Base-by-base conservation (phyloP, 331 rosid species). In the Acacia pycnantha region DNA sequence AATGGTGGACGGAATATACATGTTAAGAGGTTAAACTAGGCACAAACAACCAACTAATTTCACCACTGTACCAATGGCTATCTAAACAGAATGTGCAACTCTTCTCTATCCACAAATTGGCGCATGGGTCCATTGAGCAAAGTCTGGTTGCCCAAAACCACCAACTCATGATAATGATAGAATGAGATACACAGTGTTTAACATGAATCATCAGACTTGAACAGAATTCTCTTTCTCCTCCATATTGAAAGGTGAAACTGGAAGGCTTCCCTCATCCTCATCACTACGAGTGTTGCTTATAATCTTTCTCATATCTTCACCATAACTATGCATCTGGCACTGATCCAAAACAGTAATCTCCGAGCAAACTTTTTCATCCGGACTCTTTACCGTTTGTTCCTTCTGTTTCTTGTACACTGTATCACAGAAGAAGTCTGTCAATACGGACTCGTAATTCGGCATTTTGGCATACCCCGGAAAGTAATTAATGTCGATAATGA, bases 381-480 rank as follows among this genome's bases (percentile, higher is more conserved):
- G 44, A 37, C 22, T 33, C 44, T 3, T 22, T 6, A 27, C 44
- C 72, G 26, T 59, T 24, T 15, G 76, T 66, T 70, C 86, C 22
- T 64, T 64, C 53, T 82, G 87, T 44, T 72, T 87, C 84, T 72
- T 81, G 66, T 18, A 66, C 90, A 90, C 79, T 22, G 88, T 73
- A 31, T 93, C 98, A 27, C 89, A 88, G 86, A 95, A 91, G 88
- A 95, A 95, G 44, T 95, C 88, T 0, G 98, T 93, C 89, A 95
- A 75, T 37, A 92, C 83, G 16, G 79, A 83, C 89, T 95, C 98
- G 33, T 93, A 95, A 6, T 93, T 91, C 3, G 98, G 98, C 98
- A 95, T 92, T 87, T 95, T 95, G 21, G 98, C 98, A 69, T 93
- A 95, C 73, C 98, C 98, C 13, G 98, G 98, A 82, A 95, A 95